Conservation (phyloP, 2,329 filamentous ascomycete species). For the Alternaria sp. region DNA sequence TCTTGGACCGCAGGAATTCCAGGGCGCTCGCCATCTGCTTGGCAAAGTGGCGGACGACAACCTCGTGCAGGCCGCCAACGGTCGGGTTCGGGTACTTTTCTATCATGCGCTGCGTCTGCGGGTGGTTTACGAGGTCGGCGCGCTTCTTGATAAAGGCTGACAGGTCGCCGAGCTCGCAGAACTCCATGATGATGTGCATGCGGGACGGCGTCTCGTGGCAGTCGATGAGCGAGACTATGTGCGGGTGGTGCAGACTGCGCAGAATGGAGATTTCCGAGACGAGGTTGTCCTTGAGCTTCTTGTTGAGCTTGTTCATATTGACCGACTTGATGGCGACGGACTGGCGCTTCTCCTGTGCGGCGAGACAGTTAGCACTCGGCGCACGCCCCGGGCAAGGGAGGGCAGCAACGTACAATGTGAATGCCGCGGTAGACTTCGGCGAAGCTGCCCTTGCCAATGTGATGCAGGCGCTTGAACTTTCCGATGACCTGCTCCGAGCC, state of each 20-base stretch:
- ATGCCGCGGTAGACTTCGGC: conserved; percentile 90
- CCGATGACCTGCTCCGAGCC: conserved; percentile 61
- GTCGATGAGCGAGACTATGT: conserved; percentile 95
- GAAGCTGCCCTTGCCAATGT: conserved; percentile 98
- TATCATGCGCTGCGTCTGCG: conserved; percentile 87
- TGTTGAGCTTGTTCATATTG: conserved; percentile 86
- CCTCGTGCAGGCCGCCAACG: conserved; percentile 89
- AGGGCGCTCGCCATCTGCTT: conserved; percentile 94
- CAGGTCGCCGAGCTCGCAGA: conserved; percentile 92
- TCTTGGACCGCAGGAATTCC: conserved; percentile 81
- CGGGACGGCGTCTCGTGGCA: conserved; percentile 85
- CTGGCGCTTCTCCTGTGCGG: conserved; percentile 71
- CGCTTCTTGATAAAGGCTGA: conserved; percentile 97
- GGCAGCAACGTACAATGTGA: conserved; percentile 69
- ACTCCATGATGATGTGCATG: conserved; percentile 98
- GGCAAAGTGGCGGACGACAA: conserved; percentile 93
- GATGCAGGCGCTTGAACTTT: conserved; percentile 80
- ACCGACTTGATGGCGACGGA: conserved; percentile 97
- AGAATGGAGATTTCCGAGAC: conserved; percentile 95
- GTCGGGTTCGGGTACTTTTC: conserved; percentile 86
- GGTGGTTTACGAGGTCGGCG: conserved; percentile 77
- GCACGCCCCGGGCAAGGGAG: neutral
- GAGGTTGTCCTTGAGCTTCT: conserved; percentile 95
- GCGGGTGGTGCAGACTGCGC: conserved; percentile 89
- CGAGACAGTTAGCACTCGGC: conserved; percentile 16